Evolutionary conservation across 805 yeast genomes (phyloP), one percentile per base, ranked within the genome.

Genomic region (Candida maltosa): DNA sequence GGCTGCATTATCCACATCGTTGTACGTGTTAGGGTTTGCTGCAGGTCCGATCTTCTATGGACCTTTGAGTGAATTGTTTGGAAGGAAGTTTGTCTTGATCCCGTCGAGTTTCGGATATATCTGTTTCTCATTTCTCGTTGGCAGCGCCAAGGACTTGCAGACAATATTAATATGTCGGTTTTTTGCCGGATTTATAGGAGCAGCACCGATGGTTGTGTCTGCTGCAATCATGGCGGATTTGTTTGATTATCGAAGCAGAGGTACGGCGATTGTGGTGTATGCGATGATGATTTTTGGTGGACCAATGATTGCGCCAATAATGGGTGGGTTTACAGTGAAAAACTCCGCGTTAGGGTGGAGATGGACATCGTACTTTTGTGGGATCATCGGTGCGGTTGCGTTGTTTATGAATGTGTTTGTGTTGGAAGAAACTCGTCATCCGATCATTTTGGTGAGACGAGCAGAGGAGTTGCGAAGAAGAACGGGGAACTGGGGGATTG

Each of bases 21-120:
- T 88, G 17, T 89, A 77, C 49, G 96, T 89, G n/a, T 58, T 87
- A 27, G 97, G 97, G 8, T 91, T 88, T 60, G 97, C 96, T 1
- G 73, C 87, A 1, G 96, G 97, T 14, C 97, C 97, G 3, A 68
- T 89, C 33, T 51, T 87, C 24, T 89, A 93, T 87, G 96, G 60
- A 30, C 58, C 60, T 6, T 40, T 53, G 18, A 43, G 52, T 15
- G 58, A 56, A 37, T 56, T 62, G 12, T 48, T 39, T 46, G 58
- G 69, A 30, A 56, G 78, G 28, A 70, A 61, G 43, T 40, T 53
- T 4, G 72, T 75, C 19, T 65, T 73, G 16, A 42, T 73, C 19
- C 34, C 60, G 3, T 76, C 80, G 50, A 67, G 34, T 14, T 51
- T 63, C 26, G 52, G 53, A 10, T 60, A 52, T 37, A 48, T 60